Conservation (phyloP, 2,329 filamentous ascomycete genomes). For the Ophiosphaerella narmari region DNA sequence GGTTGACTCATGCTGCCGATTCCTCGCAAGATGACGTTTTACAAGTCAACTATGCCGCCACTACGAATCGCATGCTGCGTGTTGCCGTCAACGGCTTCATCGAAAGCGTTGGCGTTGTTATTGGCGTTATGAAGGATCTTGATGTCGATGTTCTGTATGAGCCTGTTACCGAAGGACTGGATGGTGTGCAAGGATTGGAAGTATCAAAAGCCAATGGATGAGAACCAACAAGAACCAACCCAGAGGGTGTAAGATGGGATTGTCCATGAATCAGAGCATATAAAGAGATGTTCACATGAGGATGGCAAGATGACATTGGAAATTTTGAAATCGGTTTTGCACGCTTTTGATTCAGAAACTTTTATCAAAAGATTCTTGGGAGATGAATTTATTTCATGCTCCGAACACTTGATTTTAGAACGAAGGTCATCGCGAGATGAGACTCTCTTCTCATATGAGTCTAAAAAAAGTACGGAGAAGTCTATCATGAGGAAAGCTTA, state of each 20-base stretch:
- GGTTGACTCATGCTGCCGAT: conserved; percentile 49
- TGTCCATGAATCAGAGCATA: no score
- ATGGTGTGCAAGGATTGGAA: conserved; percentile 76
- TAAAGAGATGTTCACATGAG: no score
- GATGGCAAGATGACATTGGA: no score
- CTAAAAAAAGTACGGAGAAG: no score
- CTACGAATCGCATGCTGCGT: conserved; percentile 93
- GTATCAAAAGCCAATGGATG: conserved; percentile 60
- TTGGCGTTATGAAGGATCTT: conserved; percentile 88
- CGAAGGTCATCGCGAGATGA: no score
- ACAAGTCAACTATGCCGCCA: conserved; percentile 77
- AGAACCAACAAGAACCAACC: not conserved
- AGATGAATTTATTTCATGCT: no score
- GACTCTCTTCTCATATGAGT: no score
- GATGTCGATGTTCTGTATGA: conserved; percentile 78
- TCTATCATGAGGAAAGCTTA: no score
- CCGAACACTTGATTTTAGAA: no score
- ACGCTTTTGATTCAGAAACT: no score
- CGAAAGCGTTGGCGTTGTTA: conserved; percentile 81
- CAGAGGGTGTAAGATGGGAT: not conserved
- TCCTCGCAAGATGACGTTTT: conserved; percentile 57
- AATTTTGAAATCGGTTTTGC: no score
- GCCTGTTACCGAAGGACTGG: conserved; percentile 47
- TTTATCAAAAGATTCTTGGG: no score
- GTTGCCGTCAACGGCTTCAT: conserved; percentile 97